Conservation (phyloP, 2,329 filamentous ascomycete genomes). For the Aspergillus sp. region DNA sequence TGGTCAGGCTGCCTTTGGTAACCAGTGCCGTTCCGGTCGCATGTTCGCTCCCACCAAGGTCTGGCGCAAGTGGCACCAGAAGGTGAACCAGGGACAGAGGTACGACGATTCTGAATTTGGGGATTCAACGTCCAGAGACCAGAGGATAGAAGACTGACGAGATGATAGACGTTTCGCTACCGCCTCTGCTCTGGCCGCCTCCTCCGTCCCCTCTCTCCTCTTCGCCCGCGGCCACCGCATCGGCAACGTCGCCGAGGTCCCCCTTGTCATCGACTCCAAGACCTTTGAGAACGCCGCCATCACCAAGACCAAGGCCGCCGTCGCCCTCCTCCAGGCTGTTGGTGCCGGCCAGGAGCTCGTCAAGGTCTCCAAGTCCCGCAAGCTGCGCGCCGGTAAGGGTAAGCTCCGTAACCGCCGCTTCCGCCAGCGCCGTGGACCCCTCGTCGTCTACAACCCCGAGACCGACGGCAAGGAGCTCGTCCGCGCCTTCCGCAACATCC, state of each 20-base stretch:
- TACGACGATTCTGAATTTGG: slow-evolving; percentile 49
- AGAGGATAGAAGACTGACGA: slow-evolving; percentile 12
- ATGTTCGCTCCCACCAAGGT: slow-evolving; percentile 99
- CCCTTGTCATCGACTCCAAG: slow-evolving; percentile 91
- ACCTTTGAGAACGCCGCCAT: slow-evolving; percentile 79
- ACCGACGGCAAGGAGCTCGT: slow-evolving; percentile 93
- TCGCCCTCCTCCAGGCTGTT: slow-evolving; percentile 85
- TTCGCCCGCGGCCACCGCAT: slow-evolving; percentile 97
- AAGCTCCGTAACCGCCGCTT: slow-evolving; percentile 96
- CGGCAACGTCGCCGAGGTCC: slow-evolving; percentile 89
- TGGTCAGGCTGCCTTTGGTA: slow-evolving; percentile 99
- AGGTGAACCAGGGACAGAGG: slow-evolving; percentile 99
- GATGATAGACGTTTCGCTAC: slow-evolving; percentile 84
- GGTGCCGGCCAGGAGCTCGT: slow-evolving; percentile 89
- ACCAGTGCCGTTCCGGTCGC: slow-evolving; percentile 99
- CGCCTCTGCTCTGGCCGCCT: slow-evolving; percentile 94
- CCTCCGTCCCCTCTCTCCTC: slow-evolving; percentile 90
- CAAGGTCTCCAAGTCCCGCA: slow-evolving; percentile 96
- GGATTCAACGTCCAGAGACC: not conserved
- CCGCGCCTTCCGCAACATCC: slow-evolving; percentile 96
- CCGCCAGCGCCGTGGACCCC: slow-evolving; percentile 95
- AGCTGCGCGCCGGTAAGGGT: slow-evolving; percentile 97
- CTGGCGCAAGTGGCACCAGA: slow-evolving; percentile 99
- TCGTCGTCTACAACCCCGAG: slow-evolving; percentile 96
- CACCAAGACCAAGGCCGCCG: slow-evolving; percentile 85